These are phyloP conservation scores for Tricholoma terreum DNA, from an alignment of 768 basidiomycete species.

Conservation along the genomic window DNA sequence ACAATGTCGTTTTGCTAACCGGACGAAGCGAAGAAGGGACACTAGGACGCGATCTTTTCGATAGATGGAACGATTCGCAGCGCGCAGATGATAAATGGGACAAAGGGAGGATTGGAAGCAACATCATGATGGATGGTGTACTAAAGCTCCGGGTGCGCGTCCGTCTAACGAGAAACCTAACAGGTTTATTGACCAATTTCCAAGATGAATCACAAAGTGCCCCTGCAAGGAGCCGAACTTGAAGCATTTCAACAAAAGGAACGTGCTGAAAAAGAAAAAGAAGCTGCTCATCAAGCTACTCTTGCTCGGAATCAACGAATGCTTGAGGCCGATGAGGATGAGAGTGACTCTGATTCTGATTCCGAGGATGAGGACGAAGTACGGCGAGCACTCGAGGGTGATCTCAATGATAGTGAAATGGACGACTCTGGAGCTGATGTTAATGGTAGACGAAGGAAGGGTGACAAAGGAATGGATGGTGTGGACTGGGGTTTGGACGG, in stretches of 20 bases:
- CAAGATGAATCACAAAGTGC: slow-evolving; percentile 87
- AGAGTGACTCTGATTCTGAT: slow-evolving; percentile 73
- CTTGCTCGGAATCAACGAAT: slow-evolving; percentile 80
- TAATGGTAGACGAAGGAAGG: slow-evolving; percentile 35
- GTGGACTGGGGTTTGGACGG: slow-evolving; percentile 71
- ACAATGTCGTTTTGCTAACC: slow-evolving; percentile 88
- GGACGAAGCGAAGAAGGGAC: slow-evolving; percentile 76
- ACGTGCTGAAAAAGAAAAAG: slow-evolving; percentile 73
- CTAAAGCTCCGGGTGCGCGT: slow-evolving; percentile 61
- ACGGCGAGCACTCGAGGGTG: slow-evolving; percentile 50
- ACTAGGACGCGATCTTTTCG: slow-evolving; percentile 73
- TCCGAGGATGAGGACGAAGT: slow-evolving; percentile 65
- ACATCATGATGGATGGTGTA: slow-evolving; percentile 74
- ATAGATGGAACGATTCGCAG: slow-evolving; percentile 84
- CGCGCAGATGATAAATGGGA: slow-evolving; percentile 84
- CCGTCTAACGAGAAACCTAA: neutral
- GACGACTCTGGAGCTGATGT: slow-evolving; percentile 24
- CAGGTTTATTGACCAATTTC: slow-evolving; percentile 1
- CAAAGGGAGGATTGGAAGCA: slow-evolving; percentile 82
- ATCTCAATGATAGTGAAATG: slow-evolving; percentile 42
- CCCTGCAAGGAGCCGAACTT: slow-evolving; percentile 84
- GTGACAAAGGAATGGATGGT: slow-evolving; percentile 48
- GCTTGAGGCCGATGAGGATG: slow-evolving; percentile 93
- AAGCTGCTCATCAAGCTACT: slow-evolving; percentile 82
- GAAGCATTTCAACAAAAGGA: slow-evolving; percentile 78